Evolutionary conservation across 2,329 filamentous ascomycete species (phyloP).

Genomic region (Coleophoma eucalyptorum): DNA sequence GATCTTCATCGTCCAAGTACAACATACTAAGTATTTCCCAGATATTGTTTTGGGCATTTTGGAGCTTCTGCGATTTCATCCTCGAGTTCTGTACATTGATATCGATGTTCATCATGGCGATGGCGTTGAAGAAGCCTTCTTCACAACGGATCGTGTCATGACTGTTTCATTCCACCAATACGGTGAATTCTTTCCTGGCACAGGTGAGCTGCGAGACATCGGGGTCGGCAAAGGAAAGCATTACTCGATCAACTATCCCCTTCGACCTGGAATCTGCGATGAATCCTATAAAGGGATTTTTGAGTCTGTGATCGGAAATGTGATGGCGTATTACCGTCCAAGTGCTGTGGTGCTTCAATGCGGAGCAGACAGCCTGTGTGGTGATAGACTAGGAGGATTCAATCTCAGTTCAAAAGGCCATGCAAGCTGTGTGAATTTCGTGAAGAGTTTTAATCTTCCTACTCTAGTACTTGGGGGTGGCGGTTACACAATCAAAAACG

Average conservation of each 20-base stretch:
- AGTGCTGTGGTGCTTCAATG: conserved; percentile 94
- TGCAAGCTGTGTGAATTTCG: conserved; percentile 88
- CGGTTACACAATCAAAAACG: conserved; percentile 95
- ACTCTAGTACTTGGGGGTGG: conserved; percentile 92
- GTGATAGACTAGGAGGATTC: conserved; percentile 92
- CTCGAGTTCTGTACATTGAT: conserved; percentile 96
- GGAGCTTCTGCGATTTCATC: conserved; percentile 83
- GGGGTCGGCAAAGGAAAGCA: conserved; percentile 86
- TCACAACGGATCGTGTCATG: conserved; percentile 88
- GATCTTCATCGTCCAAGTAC: conserved; percentile 17
- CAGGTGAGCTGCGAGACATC: conserved; percentile 80
- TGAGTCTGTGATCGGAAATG: conserved; percentile 79
- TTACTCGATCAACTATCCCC: conserved; percentile 86
- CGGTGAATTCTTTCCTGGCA: conserved; percentile 92
- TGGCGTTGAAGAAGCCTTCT: conserved; percentile 90
- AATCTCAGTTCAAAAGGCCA: conserved; percentile 97
- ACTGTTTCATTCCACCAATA: conserved; percentile 98
- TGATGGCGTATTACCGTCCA: conserved; percentile 84
- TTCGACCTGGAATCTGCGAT: conserved; percentile 90
- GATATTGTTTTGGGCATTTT: conserved; percentile 95
- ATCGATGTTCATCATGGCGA: conserved; percentile 95
- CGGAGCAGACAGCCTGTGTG: conserved; percentile 89
- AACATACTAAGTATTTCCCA: conserved; percentile 42
- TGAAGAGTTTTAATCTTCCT: conserved; percentile 80
- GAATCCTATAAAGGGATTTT: conserved; percentile 87